Base-by-base conservation (phyloP, 176 grass and related monocot species). In the Lolium rigidum region DNA sequence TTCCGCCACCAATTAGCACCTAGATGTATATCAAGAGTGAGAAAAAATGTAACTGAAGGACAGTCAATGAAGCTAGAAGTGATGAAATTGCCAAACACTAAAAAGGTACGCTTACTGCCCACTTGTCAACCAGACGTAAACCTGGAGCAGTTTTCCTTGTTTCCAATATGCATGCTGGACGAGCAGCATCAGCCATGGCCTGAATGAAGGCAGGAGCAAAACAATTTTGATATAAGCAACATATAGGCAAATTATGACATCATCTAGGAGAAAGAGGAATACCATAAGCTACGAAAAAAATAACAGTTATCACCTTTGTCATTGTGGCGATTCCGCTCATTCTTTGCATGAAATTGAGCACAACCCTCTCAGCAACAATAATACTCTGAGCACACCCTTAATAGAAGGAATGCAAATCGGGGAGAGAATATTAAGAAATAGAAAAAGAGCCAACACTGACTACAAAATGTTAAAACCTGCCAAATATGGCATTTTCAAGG, bases 271-370 rank as follows among this genome's bases (percentile, higher is more conserved):
- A 48, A 71, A 13, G 16, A 48, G 17, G 8, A 21, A n/a, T 10
- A 6, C 4, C 6, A 54, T 46, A 56, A 57, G 39, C 57, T 39
- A 79, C 54, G 4, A n/a, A 56, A 71, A 73, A 6, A 87, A 41
- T 20, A 60, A 22, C 18, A 84, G 0, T 48, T 54, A 71, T 84
- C 70, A 98, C 96, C 93, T 98, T 98, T 9, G 96, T 94, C 38
- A 98, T 84, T 61, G 96, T 98, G 11, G 96, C 96, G 59, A 95
- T 98, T 72, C 96, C 96, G 68, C 96, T 98, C 96, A 95, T 98
- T 73, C 96, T 95, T 91, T 98, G 96, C 92, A 98, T 98, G 83
- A 98, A 98, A 85, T 98, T 98, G 55, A 98, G 97, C 64, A 91
- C 97, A 63, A 98, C 92, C 66, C 97, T 91, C 86, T 98, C 97